Conservation (phyloP, 169 alveolate species). For the Eimeria praecox region DNA sequence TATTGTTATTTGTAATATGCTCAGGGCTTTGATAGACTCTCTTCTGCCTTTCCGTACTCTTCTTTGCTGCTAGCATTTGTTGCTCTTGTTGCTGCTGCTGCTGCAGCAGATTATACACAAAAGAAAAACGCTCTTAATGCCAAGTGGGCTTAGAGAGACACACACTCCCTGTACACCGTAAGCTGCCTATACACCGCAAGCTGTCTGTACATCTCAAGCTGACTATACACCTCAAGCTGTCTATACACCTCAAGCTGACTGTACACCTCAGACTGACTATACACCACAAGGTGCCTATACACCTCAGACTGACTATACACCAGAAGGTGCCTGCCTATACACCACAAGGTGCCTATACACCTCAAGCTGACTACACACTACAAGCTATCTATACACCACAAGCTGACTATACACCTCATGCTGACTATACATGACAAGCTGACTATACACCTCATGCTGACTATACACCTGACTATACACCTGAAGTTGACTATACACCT, state of each 20-base stretch:
- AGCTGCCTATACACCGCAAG: slow-evolving; percentile 6
- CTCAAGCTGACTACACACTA: background rate
- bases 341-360: background rate
- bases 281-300: background rate
- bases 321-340: background rate
- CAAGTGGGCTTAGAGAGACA: slow-evolving; percentile 15
- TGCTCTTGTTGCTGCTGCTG: slow-evolving; percentile 26
- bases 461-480: background rate
- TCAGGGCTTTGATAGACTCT: slow-evolving; percentile 11
- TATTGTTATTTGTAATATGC: background rate
- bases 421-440: background rate
- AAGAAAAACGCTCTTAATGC: slow-evolving; percentile 9
- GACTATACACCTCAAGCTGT: background rate
- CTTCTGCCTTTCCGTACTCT: slow-evolving; percentile 11
- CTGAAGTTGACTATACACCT: background rate
- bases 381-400: background rate
- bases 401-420: background rate
- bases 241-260: background rate
- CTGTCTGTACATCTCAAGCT: background rate
- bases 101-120: slow-evolving; percentile 39
- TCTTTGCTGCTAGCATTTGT: slow-evolving; percentile 37
- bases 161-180: no score
- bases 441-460: background rate
- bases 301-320: background rate
- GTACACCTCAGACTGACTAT: background rate